phyloP scores from a whole-genome alignment of 192 early-diverging fungal species.

The Coemansia erecta region DNA sequence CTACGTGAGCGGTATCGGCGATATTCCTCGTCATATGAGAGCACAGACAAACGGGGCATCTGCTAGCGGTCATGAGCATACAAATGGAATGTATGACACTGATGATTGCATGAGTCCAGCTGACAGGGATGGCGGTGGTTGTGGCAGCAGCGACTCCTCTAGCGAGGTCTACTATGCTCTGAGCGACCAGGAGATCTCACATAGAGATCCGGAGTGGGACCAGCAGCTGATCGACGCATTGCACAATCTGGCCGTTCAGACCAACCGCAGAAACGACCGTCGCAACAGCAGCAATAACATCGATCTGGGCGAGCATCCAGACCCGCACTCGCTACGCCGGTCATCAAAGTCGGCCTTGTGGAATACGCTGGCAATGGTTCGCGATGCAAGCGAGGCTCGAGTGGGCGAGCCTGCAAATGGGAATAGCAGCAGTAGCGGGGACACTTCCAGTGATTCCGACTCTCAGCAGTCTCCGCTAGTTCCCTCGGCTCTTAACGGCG shows the following conservation, averaged over 20 bases:
- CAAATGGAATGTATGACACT: background rate
- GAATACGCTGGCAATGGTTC: conserved; percentile 24
- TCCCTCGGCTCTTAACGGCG: conserved; percentile 5
- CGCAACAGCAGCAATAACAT: background rate
- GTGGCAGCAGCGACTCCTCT: conserved; percentile 4
- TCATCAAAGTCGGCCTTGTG: conserved; percentile 22
- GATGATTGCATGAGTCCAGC: background rate
- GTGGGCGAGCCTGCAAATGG: background rate
- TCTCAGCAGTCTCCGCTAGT: conserved; percentile 11
- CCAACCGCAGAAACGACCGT: background rate
- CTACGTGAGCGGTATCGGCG: background rate
- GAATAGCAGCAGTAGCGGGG: background rate
- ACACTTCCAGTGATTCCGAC: conserved; percentile 12
- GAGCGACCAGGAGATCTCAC: conserved; percentile 44
- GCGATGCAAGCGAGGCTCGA: conserved; percentile 21
- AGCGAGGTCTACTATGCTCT: conserved; percentile 18
- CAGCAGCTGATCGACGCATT: conserved; percentile 39
- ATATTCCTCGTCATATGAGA: background rate
- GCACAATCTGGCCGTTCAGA: conserved; percentile 14
- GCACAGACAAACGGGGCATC: background rate
- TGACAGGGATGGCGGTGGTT: background rate
- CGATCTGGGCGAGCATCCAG: background rate
- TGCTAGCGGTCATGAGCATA: background rate
- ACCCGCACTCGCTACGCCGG: background rate
- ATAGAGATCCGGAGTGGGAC: conserved; percentile 39